A percentile compares a stretch with the other conserved stretches of the same genome.
Conservation (phyloP, 768 basidiomycete genomes). For the Auriscalpium orientale region DNA sequence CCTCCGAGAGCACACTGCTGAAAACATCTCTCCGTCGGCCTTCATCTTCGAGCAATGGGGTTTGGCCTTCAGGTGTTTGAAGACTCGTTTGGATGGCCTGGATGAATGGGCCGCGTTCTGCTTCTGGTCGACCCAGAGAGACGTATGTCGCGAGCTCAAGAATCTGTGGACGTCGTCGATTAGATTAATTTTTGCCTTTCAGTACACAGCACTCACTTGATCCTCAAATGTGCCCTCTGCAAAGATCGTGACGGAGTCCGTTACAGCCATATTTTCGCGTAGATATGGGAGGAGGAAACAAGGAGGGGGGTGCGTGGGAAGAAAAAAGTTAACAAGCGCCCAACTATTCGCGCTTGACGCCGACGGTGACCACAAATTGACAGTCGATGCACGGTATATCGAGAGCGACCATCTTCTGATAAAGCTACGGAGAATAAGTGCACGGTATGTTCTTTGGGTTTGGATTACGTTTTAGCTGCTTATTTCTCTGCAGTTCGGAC, state of each 20-base stretch:
- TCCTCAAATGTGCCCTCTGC: conserved; percentile 87
- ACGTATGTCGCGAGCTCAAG: conserved; percentile 74
- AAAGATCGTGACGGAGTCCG: conserved; percentile 79
- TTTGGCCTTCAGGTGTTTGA: conserved; percentile 41
- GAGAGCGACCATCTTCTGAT: no score
- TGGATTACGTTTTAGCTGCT: no score
- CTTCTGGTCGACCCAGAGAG: conserved; percentile 57
- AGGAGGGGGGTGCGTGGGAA: background rate
- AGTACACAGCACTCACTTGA: conserved; percentile 40
- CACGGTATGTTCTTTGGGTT: no score
- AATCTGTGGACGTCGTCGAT: conserved; percentile 38
- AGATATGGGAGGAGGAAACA: background rate
- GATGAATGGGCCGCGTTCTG: conserved; percentile 53
- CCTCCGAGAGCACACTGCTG: conserved; percentile 50
- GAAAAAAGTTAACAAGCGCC: conserved; percentile 3
- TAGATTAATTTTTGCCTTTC: background rate
- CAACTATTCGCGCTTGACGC: background rate
- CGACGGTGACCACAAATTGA: no score
- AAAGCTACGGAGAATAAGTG: no score
- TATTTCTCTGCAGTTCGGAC: no score
- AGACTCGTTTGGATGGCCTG: conserved; percentile 61
- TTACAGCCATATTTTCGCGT: conserved; percentile 41
- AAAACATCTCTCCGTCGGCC: conserved; percentile 47
- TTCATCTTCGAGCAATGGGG: conserved; percentile 47
- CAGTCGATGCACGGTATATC: no score